Base-by-base conservation (phyloP, 345 rosid species). In the Salix caprea region DNA sequence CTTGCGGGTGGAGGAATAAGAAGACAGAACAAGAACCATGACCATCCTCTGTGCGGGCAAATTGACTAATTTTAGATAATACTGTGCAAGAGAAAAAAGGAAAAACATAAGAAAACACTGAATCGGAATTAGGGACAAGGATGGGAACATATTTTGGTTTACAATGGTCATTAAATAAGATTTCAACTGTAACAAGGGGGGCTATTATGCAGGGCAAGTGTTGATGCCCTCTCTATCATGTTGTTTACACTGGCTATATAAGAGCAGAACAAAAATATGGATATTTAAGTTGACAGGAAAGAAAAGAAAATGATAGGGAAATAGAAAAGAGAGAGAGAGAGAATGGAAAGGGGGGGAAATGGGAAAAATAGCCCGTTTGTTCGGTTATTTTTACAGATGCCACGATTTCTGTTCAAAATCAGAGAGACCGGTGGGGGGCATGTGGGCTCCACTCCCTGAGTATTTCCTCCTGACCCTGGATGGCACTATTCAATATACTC, bases 161-260 rank as follows among this genome's bases (percentile, higher is more conserved):
- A 82, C 85, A 80, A 40, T 32, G 79, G 84, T 74, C 77, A 65
- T 52, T 65, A 64, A 78, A 73, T 73, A 68, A 71, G 26, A 70
- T 60, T 32, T 52, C 58, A 36, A 86, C 85, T 84, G 70, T 9
- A 80, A 80, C 72, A 73, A 60, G 26, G 68, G 66, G 78, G 68
- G 82, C 64, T 58, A n/a, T 23, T 84, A 78, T 80, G 67, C 80
- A 74, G 81, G 83, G 82, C 85, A 78, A 32, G 67, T 71, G 71
- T 82, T 74, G 65, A 62, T 71, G 86, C 88, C 83, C 85, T 69
- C 39, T 65, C 85, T 60, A 56, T 78, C 76, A 28, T 74, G 72
- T 13, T 30, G 81, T 77, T 77, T 86, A 70, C 79, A 50, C 68
- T 9, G n/a, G 21, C 15, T 2, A 48, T 19, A 73, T n/a, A 26